phyloP scores from a whole-genome alignment of 1,139 yeast genomes.

The Geotrichum klebahnii region DNA sequence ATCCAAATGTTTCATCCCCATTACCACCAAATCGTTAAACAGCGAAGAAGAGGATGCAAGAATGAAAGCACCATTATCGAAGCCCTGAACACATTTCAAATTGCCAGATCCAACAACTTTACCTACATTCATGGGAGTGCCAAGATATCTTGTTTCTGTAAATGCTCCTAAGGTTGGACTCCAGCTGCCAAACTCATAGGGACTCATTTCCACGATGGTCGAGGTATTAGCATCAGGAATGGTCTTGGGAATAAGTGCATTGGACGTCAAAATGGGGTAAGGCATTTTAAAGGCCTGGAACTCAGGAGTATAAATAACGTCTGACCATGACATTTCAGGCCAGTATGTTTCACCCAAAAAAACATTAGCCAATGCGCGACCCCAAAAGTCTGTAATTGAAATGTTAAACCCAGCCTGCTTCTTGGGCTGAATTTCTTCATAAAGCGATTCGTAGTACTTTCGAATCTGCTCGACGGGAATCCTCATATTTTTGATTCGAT shows the following conservation, averaged over 20 bases:
- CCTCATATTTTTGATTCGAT: not conserved
- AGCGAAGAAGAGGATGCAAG: slow-evolving; percentile 74
- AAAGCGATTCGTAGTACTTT: slow-evolving; percentile 47
- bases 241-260: slow-evolving; percentile 68
- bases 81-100: slow-evolving; percentile 56
- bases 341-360: slow-evolving; percentile 51
- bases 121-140: slow-evolving; percentile 63
- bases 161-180: slow-evolving; percentile 71
- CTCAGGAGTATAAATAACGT: slow-evolving; percentile 48
- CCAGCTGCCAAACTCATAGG: slow-evolving; percentile 87
- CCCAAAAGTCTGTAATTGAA: slow-evolving; percentile 81
- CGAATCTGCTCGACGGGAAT: slow-evolving; percentile 39
- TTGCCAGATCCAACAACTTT: slow-evolving; percentile 11
- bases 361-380: slow-evolving; percentile 70
- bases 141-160: slow-evolving; percentile 65
- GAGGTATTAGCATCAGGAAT: slow-evolving; percentile 56
- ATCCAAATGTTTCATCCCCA: slow-evolving; percentile 21
- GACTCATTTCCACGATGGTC: slow-evolving; percentile 72
- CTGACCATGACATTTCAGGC: slow-evolving; percentile 65
- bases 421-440: slow-evolving; percentile 53
- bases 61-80: slow-evolving; percentile 70
- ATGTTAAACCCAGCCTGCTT: slow-evolving; percentile 64
- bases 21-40: slow-evolving; percentile 54
- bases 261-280: slow-evolving; percentile 73
- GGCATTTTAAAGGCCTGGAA: slow-evolving; percentile 68